Conservation (phyloP, 2,329 filamentous ascomycete genomes). For the Pestalotiopsis sp. region DNA sequence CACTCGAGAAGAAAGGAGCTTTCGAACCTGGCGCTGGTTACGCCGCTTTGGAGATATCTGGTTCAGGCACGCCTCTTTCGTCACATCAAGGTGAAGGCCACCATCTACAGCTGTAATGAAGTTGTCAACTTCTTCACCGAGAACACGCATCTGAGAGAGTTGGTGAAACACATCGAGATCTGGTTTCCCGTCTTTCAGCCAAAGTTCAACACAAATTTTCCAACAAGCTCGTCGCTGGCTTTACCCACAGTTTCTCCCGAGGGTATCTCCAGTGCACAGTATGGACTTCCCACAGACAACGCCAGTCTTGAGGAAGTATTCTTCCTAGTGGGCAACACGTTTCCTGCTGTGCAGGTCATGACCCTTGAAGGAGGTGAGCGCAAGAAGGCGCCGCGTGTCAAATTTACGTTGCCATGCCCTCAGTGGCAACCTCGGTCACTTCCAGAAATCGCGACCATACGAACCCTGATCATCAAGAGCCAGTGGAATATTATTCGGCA, state of each 20-base stretch:
- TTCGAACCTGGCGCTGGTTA: slow-evolving; percentile 67
- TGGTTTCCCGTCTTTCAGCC: slow-evolving; percentile 78
- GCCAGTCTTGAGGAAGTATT: slow-evolving; percentile 73
- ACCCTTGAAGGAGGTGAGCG: slow-evolving; percentile 78
- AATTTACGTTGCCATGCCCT: slow-evolving; percentile 44
- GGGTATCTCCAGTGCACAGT: slow-evolving; percentile 59
- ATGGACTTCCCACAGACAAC: slow-evolving; percentile 65
- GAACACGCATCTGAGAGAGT: slow-evolving; percentile 60
- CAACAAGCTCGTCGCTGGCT: slow-evolving; percentile 44
- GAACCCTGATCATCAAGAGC: slow-evolving; percentile 72
- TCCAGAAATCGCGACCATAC: slow-evolving; percentile 56
- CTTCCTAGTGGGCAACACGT: slow-evolving; percentile 59
- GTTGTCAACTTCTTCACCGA: slow-evolving; percentile 62
- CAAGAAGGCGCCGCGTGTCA: slow-evolving; percentile 73
- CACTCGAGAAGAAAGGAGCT: slow-evolving; percentile 70
- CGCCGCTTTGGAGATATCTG: slow-evolving; percentile 64
- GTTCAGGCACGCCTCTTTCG: slow-evolving; percentile 75
- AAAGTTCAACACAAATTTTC: slow-evolving; percentile 46
- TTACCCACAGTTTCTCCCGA: slow-evolving; percentile 58
- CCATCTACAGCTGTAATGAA: slow-evolving; percentile 61
- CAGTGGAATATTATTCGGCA: slow-evolving; percentile 77
- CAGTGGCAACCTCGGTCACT: slow-evolving; percentile 35
- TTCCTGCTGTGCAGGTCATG: slow-evolving; percentile 65
- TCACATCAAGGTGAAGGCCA: slow-evolving; percentile 76
- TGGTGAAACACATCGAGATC: slow-evolving; percentile 74